These are phyloP conservation scores for Pezicula radicicola DNA, from an alignment of 2,329 filamentous ascomycete species.

Conservation along the genomic window DNA sequence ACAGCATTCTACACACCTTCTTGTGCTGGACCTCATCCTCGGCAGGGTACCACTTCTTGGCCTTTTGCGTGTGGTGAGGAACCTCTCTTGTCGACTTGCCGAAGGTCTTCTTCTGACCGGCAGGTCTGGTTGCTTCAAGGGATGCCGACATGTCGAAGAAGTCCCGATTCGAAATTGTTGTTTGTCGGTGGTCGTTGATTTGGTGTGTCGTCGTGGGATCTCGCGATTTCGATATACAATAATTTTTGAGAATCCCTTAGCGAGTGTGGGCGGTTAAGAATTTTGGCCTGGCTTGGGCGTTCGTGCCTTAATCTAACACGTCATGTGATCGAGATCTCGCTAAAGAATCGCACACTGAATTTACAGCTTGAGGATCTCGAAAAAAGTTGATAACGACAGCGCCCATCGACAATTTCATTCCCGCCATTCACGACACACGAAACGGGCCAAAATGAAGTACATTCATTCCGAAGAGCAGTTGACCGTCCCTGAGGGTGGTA, in stretches of 20 bases:
- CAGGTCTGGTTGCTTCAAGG: slow-evolving; percentile 38
- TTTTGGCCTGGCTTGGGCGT: background rate
- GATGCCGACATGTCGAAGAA: slow-evolving; percentile 63
- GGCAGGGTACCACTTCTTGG: slow-evolving; percentile 98
- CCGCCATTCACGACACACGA: slow-evolving; percentile 23
- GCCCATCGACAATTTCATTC: slow-evolving; percentile 3
- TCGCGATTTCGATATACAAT: background rate
- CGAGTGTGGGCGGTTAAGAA: too few relatives aligned
- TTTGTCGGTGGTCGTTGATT: slow-evolving; percentile 20
- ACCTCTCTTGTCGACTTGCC: slow-evolving; percentile 93
- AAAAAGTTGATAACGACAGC: background rate
- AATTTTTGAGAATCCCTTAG: background rate
- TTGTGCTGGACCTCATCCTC: slow-evolving; percentile 85
- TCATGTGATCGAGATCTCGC: background rate
- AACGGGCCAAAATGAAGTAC: slow-evolving; percentile 88
- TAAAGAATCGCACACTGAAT: slow-evolving; percentile 1
- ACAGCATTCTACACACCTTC: slow-evolving; percentile 68
- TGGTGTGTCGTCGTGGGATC: slow-evolving; percentile 4
- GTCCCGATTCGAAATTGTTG: slow-evolving; percentile 23
- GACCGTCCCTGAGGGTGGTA: slow-evolving; percentile 95
- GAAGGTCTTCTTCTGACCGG: slow-evolving; percentile 77
- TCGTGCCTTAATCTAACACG: background rate
- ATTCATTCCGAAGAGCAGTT: slow-evolving; percentile 97
- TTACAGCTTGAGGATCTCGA: background rate
- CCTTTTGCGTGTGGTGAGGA: slow-evolving; percentile 84